phyloP scores from a whole-genome alignment of 345 rosid species.

The Eucalyptus dawsonii region DNA sequence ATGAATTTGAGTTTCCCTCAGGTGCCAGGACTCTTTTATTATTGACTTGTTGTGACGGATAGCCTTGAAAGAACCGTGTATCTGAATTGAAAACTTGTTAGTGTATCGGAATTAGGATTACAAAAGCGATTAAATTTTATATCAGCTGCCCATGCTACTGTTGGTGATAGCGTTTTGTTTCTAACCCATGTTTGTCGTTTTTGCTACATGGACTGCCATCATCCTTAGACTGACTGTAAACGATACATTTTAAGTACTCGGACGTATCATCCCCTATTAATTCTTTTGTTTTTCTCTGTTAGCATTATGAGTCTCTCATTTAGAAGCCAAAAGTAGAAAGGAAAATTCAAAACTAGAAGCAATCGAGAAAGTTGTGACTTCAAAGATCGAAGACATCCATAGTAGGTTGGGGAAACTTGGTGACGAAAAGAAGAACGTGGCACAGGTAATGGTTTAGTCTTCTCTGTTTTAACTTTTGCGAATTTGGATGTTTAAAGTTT shows the following conservation, averaged over 20 bases:
- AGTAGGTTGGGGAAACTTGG: conserved; percentile 41
- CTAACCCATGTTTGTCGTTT: no score
- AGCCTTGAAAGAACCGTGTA: background rate
- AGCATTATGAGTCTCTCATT: conserved; percentile 79
- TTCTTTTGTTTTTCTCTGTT: background rate
- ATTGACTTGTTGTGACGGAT: background rate
- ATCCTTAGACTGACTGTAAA: no score
- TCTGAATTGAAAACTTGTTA: background rate
- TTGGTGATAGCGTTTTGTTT: no score
- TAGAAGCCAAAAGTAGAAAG: conserved; percentile 59
- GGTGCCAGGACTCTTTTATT: background rate
- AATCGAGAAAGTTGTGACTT: conserved; percentile 51
- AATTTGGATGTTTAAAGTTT: no score
- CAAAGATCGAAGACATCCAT: conserved; percentile 50
- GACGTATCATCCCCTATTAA: background rate
- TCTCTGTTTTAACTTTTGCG: no score
- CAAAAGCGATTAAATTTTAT: no score
- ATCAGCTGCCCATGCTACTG: no score
- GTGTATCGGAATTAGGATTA: no score
- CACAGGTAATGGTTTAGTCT: conserved; percentile 26
- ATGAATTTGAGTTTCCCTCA: background rate
- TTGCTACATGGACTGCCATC: no score
- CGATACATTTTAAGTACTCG: background rate
- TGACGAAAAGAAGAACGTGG: conserved; percentile 41
- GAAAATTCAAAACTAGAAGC: conserved; percentile 52